Evolutionary conservation across 2,329 filamentous ascomycete genomes (phyloP), one percentile per base, ranked within the genome.

Genomic region (Zarea fungicola): DNA sequence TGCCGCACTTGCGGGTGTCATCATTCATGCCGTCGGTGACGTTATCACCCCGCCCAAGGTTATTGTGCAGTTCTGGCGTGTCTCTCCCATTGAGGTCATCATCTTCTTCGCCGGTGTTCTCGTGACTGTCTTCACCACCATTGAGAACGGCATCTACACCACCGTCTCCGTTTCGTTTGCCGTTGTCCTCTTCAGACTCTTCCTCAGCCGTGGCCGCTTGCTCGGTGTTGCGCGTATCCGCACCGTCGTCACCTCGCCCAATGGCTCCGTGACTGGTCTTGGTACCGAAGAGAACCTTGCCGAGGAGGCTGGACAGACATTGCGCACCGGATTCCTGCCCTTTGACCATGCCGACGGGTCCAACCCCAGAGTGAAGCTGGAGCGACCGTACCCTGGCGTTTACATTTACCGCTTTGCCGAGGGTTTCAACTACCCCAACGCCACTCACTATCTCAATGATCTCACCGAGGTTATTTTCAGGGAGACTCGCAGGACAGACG

Each of bases 391-490:
- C 60, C 92, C 92, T 0, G 93, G 93, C 45, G 79, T 99, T 56
- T 95, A 97, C 69, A 95, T 97, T 61, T 97, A 95, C 72, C 84
- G 92, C 37, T 96, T 96, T 67, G 83, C 87, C 0, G 92, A 97
- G 70, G 89, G 91, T 36, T 96, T 95, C 76, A 95, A 93, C 69
- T 99, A 97, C 61, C 89, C 92, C 52, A 99, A 96, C 58, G 90
- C 90, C 18, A 89, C 89, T 60, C 84, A 89, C 63, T 90, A 95
- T 55, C 80, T 96, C 49, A 90, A 96, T 60, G 81, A 89, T 60
- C 75, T 95, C 43, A 80, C 82, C 3, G 69, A 76, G 18, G 63
- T 66, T 39, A 68, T 79, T 35, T 73, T 73, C 49, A 58, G 65
- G 39, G 60, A 71, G 36, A 77, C 75, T 3, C 65, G 73, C 28